phyloP scores from a whole-genome alignment of 139 green algal species.

The Closterium sp. region DNA sequence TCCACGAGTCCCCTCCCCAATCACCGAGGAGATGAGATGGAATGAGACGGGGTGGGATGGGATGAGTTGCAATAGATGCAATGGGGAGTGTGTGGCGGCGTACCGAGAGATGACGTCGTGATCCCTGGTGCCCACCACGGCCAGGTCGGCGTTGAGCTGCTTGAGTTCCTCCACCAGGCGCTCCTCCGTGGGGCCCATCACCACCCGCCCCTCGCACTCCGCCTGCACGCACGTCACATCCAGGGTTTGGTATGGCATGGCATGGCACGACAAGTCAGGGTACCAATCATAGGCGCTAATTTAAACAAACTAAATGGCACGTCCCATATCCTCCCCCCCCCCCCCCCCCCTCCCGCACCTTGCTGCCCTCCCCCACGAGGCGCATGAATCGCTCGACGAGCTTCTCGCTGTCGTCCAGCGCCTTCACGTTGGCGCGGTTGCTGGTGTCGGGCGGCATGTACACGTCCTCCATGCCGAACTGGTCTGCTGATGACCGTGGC shows the following conservation, averaged over 20 bases:
- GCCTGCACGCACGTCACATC: background rate
- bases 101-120: conserved; percentile 5
- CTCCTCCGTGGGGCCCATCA: conserved; percentile 24
- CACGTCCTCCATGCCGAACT: conserved; percentile 40
- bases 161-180: conserved; percentile 6
- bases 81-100: too few species aligned
- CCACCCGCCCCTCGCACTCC: conserved; percentile 17
- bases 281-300: background rate
- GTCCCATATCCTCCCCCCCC: background rate
- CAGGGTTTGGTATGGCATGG: background rate
- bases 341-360: background rate
- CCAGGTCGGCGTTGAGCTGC: conserved; percentile 1
- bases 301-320: background rate
- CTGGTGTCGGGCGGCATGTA: conserved; percentile 17
- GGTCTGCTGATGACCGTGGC: background rate
- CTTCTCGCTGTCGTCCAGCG: conserved; percentile 16
- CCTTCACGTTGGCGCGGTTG: conserved; percentile 1
- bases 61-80: too few species aligned
- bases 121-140: conserved; percentile 16
- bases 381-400: conserved; percentile 31
- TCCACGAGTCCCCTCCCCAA: too few species aligned
- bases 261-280: background rate
- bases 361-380: background rate
- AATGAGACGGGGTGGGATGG: too few species aligned
- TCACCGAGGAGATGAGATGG: too few species aligned